Percentiles rank a stretch among this genome's conserved stretches.
These are phyloP conservation scores for Astrephomene gubernaculifera DNA, from an alignment of 139 green algal species.

Conservation along the genomic window DNA sequence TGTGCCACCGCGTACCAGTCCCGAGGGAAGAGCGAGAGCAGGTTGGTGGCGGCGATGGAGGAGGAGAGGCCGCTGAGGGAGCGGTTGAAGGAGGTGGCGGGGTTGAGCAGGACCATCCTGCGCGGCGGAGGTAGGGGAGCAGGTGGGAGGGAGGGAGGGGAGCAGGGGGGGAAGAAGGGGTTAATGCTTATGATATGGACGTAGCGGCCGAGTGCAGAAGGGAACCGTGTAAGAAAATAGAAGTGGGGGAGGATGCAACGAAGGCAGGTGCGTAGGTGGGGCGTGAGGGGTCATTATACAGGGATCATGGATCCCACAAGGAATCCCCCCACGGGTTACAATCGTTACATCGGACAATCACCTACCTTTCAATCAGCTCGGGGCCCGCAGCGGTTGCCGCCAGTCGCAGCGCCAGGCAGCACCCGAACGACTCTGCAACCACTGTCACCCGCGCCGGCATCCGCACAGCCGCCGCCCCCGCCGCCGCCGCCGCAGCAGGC, in stretches of 20 bases:
- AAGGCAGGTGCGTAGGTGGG: too few relatives aligned
- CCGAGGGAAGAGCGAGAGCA: slow-evolving; percentile 79
- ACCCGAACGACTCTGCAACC: slow-evolving; percentile 81
- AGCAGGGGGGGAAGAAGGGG: neutral
- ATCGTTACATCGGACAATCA: too few relatives aligned
- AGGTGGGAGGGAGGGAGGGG: neutral
- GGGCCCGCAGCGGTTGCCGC: slow-evolving; percentile 56
- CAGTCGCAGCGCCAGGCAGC: slow-evolving; percentile 73
- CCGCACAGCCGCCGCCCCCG: too few relatives aligned
- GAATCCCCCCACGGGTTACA: too few relatives aligned
- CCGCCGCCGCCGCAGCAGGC: neutral
- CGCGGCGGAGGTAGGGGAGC: neutral
- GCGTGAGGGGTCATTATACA: too few relatives aligned
- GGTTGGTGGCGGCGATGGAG: slow-evolving; percentile 70
- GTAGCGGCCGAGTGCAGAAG: too few relatives aligned
- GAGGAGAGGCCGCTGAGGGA: slow-evolving; percentile 61
- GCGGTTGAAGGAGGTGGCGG: slow-evolving; percentile 65
- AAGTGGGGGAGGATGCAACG: too few relatives aligned
- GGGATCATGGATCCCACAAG: too few relatives aligned
- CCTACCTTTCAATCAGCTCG: slow-evolving; percentile 56
- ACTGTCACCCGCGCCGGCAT: slow-evolving; percentile 51
- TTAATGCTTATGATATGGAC: too few relatives aligned
- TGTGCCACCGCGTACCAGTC: slow-evolving; percentile 73
- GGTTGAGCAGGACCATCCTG: slow-evolving; percentile 79
- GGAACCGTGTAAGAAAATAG: too few relatives aligned